These are phyloP conservation scores for Fusarium camptoceras DNA, from an alignment of 2,329 filamentous ascomycete genomes.

Conservation along the genomic window DNA sequence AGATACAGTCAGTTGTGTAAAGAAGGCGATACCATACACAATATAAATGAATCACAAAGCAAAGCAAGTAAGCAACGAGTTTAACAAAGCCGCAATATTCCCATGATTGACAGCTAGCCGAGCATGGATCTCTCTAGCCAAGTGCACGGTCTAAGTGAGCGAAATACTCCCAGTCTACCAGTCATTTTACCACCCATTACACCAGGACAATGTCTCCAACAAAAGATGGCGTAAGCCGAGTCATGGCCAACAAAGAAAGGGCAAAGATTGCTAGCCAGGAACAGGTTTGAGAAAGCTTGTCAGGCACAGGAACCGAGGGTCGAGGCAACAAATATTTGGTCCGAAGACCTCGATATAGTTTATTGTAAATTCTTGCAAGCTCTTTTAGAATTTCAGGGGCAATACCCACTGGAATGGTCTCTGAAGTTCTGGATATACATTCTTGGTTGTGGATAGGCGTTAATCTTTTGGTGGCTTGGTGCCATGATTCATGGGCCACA, in stretches of 20 bases:
- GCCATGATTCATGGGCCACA: conserved; percentile 34
- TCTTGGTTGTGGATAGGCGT: neutral
- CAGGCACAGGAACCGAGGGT: conserved; percentile 27
- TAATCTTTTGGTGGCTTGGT: conserved; percentile 28
- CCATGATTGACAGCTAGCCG: conserved; percentile 34
- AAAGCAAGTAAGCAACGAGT: neutral
- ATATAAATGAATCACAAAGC: conserved; percentile 12
- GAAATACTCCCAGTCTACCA: neutral
- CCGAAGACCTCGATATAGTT: conserved; percentile 31
- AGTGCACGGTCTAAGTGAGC: conserved; percentile 8
- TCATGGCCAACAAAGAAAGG: conserved; percentile 35
- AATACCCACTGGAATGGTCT: conserved; percentile 32
- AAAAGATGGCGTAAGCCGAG: conserved; percentile 28
- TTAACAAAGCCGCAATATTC: conserved; percentile 33
- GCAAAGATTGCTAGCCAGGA: conserved; percentile 37
- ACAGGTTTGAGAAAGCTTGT: conserved; percentile 22
- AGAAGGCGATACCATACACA: neutral
- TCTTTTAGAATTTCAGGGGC: conserved; percentile 35
- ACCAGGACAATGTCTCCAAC: conserved; percentile 14
- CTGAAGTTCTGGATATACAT: conserved; percentile 18
- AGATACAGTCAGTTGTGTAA: conserved; percentile 20
- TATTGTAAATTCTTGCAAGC: conserved; percentile 24
- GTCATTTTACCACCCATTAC: neutral
- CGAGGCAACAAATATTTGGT: conserved; percentile 1
- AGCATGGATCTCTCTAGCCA: conserved; percentile 8